phyloP scores from a whole-genome alignment of 495 filamentous ascomycete genomes.

The Penicillium manginii region DNA sequence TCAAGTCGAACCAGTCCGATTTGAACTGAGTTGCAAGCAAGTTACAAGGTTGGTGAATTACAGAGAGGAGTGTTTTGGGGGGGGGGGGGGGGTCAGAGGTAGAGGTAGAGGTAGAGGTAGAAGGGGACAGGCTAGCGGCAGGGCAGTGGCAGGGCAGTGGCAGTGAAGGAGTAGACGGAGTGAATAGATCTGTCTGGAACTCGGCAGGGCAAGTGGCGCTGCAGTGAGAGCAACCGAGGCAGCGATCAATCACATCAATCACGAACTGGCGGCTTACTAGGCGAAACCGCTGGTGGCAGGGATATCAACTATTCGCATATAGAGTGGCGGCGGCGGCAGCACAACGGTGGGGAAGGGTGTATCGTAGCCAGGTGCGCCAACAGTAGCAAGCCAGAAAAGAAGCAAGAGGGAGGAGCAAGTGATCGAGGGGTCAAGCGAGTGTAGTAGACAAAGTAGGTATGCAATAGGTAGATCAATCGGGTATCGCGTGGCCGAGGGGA shows the following conservation, averaged over 20 bases:
- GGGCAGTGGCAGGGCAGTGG: too few relatives aligned
- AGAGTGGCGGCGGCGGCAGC: not conserved
- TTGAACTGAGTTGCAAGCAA: not conserved
- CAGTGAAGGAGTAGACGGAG: too few relatives aligned
- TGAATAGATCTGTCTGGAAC: not conserved
- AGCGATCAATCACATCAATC: too few relatives aligned
- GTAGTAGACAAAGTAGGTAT: slow-evolving; percentile 6
- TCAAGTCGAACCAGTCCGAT: not conserved
- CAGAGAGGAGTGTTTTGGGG: not conserved
- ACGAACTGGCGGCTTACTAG: too few relatives aligned
- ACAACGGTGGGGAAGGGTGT: not conserved
- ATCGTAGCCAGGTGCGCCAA: not conserved
- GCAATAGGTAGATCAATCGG: not conserved
- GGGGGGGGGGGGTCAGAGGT: too few relatives aligned
- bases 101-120: too few relatives aligned
- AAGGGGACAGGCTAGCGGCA: too few relatives aligned
- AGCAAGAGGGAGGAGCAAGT: not conserved
- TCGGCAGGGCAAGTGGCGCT: not conserved
- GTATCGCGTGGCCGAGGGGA: slow-evolving; percentile 2
- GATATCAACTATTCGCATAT: too few relatives aligned
- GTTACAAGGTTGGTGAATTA: not conserved
- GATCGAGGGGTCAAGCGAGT: not conserved
- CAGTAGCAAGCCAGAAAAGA: not conserved
- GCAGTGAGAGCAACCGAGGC: not conserved
- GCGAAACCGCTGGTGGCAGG: too few relatives aligned